Base-by-base conservation (phyloP, 2,329 filamentous ascomycete genomes). In the Fusarium bulbicola region DNA sequence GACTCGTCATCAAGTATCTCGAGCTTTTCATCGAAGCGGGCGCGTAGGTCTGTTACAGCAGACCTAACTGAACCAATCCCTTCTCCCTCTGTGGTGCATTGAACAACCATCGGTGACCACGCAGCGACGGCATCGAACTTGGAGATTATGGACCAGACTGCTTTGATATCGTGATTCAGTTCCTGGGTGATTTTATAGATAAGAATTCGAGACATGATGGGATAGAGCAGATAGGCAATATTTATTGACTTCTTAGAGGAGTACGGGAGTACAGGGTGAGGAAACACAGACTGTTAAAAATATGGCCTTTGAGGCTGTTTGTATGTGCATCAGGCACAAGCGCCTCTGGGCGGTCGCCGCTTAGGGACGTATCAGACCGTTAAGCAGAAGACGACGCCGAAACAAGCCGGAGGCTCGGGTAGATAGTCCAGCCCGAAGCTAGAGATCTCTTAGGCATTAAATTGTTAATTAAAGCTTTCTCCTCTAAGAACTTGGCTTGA, bases 341-440 rank as follows among this genome's bases (percentile, higher is more conserved):
- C 5, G 1, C 6, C 0, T n/a, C 8, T n/a, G 1, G 13, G 21
- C 21, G 1, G 2, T 15, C 32, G 32, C 32, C 32, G 32, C 40
- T n/a, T 14, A 18, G 6, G 14, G 6, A 6, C 6, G 14, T n/a
- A 18, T 43, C 18, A 11, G 10, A 12, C 10, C 2, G 15, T 24
- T 24, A 11, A 43, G 8, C 11, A 0, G 11, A 24, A 18, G 42
- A 18, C n/a, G 7, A 43, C 7, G 10, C 24, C 42, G 24, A 43
- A 13, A 4, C 16, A 43, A 7, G 6, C 5, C 7, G 42, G n/a
- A 9, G n/a, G 1, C n/a, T 24, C n/a, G 7, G n/a, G 10, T 0
- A 24, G 0, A 12, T 8, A 24, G 1, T 8, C 15, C 5, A 43
- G 7, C 10, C 42, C 15, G 6, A 43, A 43, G n/a, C 10, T 43